Evolutionary conservation across 2,329 filamentous ascomycete genomes (phyloP).

Genomic region (Pseudodiploospora longispora): DNA sequence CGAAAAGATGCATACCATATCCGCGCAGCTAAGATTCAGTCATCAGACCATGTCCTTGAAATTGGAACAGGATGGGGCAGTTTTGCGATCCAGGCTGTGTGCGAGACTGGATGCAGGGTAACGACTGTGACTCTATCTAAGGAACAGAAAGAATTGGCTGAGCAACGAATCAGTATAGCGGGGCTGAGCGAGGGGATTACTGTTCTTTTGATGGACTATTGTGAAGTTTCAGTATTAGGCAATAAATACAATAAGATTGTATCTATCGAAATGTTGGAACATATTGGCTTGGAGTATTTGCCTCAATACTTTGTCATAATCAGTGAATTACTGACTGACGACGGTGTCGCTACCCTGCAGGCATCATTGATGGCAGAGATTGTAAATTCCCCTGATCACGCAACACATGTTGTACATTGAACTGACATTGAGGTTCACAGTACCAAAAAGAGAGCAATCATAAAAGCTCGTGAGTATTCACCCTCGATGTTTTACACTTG

Average conservation of each 20-base stretch:
- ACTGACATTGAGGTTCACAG: too few species aligned
- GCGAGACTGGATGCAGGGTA: constrained; percentile 55
- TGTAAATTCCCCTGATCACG: too few species aligned
- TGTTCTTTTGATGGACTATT: constrained; percentile 60
- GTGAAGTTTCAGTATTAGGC: constrained; percentile 46
- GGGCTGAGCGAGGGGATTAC: constrained; percentile 53
- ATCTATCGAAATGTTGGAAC: constrained; percentile 71
- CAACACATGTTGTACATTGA: too few species aligned
- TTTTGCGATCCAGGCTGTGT: constrained; percentile 61
- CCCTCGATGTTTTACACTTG: too few species aligned
- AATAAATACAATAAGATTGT: constrained; percentile 59
- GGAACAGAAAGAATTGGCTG: constrained; percentile 61
- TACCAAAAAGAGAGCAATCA: too few species aligned
- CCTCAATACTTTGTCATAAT: constrained; percentile 65
- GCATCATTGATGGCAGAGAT: too few species aligned
- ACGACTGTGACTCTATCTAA: constrained; percentile 59
- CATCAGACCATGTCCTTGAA: constrained; percentile 60
- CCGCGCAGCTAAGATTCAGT: constrained; percentile 51
- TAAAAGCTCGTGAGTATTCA: too few species aligned
- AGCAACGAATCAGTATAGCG: constrained; percentile 52
- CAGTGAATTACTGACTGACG: background rate
- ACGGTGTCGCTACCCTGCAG: too few species aligned
- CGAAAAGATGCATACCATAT: constrained; percentile 60
- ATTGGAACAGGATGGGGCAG: constrained; percentile 70
- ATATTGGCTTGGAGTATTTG: constrained; percentile 59